Conservation (phyloP, 192 early-diverging fungal species). For the Podila epigama region DNA sequence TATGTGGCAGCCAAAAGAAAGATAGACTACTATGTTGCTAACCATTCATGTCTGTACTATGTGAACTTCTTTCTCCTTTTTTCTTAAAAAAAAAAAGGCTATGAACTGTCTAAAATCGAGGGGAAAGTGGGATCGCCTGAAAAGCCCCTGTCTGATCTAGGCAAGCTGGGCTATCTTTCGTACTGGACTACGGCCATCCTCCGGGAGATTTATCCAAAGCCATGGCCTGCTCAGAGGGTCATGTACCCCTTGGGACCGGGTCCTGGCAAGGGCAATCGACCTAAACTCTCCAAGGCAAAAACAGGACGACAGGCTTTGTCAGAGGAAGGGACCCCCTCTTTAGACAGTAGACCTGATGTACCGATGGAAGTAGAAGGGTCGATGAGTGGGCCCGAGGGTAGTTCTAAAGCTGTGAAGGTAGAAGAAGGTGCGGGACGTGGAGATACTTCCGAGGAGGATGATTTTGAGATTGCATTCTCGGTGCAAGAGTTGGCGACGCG, state of each 20-base stretch:
- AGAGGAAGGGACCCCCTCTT: too few species aligned
- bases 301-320: background rate
- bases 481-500: constrained; percentile 58
- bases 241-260: background rate
- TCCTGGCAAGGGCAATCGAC: background rate
- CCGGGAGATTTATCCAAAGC: constrained; percentile 49
- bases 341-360: too few species aligned
- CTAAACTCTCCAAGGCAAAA: background rate
- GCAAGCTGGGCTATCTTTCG: constrained; percentile 77
- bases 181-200: constrained; percentile 85
- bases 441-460: background rate
- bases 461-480: constrained; percentile 44
- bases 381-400: background rate
- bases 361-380: constrained; percentile 6
- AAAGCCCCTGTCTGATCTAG: constrained; percentile 86
- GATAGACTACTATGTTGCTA: background rate
- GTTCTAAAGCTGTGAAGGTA: background rate
- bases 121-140: constrained; percentile 84
- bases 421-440: background rate
- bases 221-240: constrained; percentile 21
- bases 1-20: background rate
- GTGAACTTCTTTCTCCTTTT: background rate
- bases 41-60: background rate
- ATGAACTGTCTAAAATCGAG: constrained; percentile 78
- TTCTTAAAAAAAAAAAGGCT: constrained; percentile 58